phyloP scores from a whole-genome alignment of 106 monocot species.

The Phalaenopsis aphrodite region DNA sequence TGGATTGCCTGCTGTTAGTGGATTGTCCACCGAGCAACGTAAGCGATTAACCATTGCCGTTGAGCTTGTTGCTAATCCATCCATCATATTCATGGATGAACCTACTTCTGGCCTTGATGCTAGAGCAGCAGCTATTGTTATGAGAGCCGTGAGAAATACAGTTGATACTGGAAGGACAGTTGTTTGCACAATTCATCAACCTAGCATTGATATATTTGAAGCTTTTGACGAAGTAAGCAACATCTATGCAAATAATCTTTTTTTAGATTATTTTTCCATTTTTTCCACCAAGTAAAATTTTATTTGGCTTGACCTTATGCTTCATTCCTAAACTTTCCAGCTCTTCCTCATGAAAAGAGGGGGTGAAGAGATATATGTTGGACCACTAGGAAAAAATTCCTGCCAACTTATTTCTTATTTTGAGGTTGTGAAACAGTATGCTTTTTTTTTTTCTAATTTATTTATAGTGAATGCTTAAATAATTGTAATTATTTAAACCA shows the following conservation, averaged over 20 bases:
- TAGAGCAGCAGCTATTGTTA: constrained; percentile 29
- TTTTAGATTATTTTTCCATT: not conserved
- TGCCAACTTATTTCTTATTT: constrained; percentile 14
- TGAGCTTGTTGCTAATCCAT: constrained; percentile 35
- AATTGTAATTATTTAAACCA: not conserved
- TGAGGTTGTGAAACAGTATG: constrained; percentile 7
- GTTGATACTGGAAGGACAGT: constrained; percentile 29
- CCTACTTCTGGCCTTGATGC: constrained; percentile 34
- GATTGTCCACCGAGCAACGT: constrained; percentile 25
- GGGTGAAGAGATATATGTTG: constrained; percentile 26
- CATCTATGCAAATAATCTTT: not conserved
- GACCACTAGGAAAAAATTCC: constrained; percentile 12
- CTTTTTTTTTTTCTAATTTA: not conserved
- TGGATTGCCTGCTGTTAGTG: constrained; percentile 25
- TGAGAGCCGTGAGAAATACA: constrained; percentile 29
- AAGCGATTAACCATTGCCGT: constrained; percentile 34
- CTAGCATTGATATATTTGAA: constrained; percentile 36
- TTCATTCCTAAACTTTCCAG: constrained; percentile 1
- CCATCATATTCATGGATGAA: constrained; percentile 39
- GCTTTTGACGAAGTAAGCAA: constrained; percentile 24
- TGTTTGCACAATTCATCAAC: constrained; percentile 36
- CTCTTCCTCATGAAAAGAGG: constrained; percentile 18
- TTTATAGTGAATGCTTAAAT: not conserved
- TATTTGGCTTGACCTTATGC: not conserved
- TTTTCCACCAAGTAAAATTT: not conserved